Evolutionary conservation across 108 stramenopile genomes (phyloP), one percentile per base, ranked within the genome.

Genomic region (Nitzschia inconspicua): DNA sequence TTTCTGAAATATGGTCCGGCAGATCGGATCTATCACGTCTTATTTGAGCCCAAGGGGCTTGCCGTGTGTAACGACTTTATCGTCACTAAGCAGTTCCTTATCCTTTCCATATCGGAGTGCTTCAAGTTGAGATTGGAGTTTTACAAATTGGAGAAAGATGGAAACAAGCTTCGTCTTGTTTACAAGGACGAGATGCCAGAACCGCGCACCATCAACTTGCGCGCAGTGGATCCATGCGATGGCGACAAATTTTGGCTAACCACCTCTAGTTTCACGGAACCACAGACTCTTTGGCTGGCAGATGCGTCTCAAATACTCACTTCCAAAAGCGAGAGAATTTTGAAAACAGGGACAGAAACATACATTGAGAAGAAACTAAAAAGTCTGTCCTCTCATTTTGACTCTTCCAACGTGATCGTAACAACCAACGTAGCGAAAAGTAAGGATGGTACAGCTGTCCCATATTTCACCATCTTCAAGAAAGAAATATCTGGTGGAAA

Each of bases 171-270:
- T 35, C 40, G 60, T 26, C 41, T 56, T 10, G 77, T 77, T 26
- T 75, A 73, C 2, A 75, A 58, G 24, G 76, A 82, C 10, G 66
- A 83, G 43, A 76, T 78, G 48, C 40, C 75, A 31, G 65, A 74
- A 41, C 73, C 82, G 40, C 74, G 79, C 25, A 46, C 76, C 2
- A 51, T 44, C 11, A 57, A 66, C 58, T 77, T 63, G 25, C 55
- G 71, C 9, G 68, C 70, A 13, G 75, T 83, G 8, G 89, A 90
- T 63, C 55, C 85, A 6, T 57, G 61, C 29, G 65, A 73, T 35
- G 42, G 48, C 7, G 83, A 90, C 56, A 65, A 85, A 52, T 73
- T 91, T 62, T 91, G 86, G 84, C 72, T 83, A 29, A 82, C 82
- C 8, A 83, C 79, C 8, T 76, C 73, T 44, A 68, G 78, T 29